Conservation (phyloP, 345 rosid species). For the Rhizophora mangle region DNA sequence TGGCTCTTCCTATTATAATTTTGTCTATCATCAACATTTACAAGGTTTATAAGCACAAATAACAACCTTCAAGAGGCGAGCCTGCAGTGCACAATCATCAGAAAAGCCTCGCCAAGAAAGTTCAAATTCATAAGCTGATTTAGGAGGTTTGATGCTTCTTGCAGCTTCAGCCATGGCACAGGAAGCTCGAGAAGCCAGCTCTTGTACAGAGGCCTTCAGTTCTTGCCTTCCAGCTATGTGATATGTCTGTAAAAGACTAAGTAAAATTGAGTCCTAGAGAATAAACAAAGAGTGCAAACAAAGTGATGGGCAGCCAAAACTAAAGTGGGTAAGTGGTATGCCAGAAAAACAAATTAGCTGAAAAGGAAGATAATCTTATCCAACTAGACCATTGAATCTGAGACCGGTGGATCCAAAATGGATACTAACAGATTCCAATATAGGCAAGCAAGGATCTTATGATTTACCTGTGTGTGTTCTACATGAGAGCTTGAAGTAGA, state of each 20-base stretch:
- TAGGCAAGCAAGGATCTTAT: conserved; percentile 2
- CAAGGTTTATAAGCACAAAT: conserved; percentile 1
- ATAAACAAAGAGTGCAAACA: background rate
- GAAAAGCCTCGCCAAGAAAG: conserved; percentile 74
- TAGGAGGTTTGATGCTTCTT: conserved; percentile 59
- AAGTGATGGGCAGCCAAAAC: background rate
- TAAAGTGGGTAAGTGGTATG: background rate
- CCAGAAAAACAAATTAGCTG: background rate
- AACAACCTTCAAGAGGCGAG: conserved; percentile 70
- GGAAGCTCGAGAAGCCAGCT: conserved; percentile 80
- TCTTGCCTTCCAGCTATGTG: conserved; percentile 34
- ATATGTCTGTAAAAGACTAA: conserved; percentile 36
- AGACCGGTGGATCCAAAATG: no score
- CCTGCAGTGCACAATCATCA: conserved; percentile 55
- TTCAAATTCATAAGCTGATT: conserved; percentile 83
- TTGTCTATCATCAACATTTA: background rate
- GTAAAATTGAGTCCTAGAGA: background rate
- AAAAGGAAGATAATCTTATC: no score
- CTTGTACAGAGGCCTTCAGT: conserved; percentile 62
- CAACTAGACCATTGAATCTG: no score
- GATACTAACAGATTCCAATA: background rate
- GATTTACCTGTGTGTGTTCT: conserved; percentile 23
- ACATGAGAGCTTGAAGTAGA: conserved; percentile 28
- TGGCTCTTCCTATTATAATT: background rate
- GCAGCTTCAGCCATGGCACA: conserved; percentile 73